Evolutionary conservation across 257 asterid species (phyloP), one percentile per base, ranked within the genome.

Genomic region (Solanum etuberosum): DNA sequence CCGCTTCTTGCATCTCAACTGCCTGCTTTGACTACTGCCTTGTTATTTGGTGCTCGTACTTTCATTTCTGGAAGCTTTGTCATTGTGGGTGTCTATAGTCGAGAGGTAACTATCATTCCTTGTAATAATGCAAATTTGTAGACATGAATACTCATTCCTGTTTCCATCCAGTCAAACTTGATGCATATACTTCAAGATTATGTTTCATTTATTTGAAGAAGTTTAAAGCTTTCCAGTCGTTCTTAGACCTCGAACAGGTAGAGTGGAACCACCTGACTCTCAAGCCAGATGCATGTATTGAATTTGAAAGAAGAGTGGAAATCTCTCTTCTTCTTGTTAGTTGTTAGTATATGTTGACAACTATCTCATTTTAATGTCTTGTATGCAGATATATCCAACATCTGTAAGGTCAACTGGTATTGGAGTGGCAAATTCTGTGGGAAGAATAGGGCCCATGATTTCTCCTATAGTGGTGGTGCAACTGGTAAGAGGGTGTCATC

Each of bases 31-130:
- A 94, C 95, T 29, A 92, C 92, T 15, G 16, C 90, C 78, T 84
- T 91, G 31, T 59, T 96, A 88, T 96, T 95, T 77, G 98, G 98
- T 51, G 94, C 96, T 68, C 98, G 97, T 4, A 91, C 95, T 87
- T 94, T 90, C 65, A 86, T 94, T 57, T 88, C 92, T 71, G 96
- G 96, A 85, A 90, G 94, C 27, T 94, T 92, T 86, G 86, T 87
- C 3, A 91, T 93, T 70, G 92, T 94, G 87, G 83, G 89, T 43
- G 89, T 94, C 20, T 96, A 94, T 83, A 88, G 93, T 74, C 96
- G 96, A 27, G 98, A 96, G 98, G 98, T 94, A 91, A 73, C 27
- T 35, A 11, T 65, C n/a, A 27, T 7, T 7, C 87, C 76, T 57
- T 86, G 7, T 18, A 34, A 74, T 46, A 42, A 25, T 27, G 21